Base-by-base conservation (phyloP, 148 eudicot species). In the Amaranthus palmeri region DNA sequence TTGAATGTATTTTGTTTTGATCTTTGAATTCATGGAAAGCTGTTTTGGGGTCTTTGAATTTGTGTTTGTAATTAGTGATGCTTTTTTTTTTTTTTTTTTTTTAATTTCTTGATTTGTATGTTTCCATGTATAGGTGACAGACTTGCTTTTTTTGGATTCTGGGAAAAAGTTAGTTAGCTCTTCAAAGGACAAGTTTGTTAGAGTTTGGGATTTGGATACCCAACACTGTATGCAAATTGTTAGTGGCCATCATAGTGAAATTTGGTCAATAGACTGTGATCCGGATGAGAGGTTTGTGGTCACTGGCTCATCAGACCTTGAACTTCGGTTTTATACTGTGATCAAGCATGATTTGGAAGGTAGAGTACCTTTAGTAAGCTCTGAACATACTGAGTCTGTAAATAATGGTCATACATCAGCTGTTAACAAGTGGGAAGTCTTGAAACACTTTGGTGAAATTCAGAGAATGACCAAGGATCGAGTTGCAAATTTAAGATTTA, bases 121-220 rank as follows among this genome's bases (percentile, higher is more conserved):
- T 65, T 74, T 13, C 55, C 6, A 56, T 49, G 66, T 79, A 72
- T 72, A 95, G 99, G 93, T 95, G 60, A 95, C 98, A 11, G 97
- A 92, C 60, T 82, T 95, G 77, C 89, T 85, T 15, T 95, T 95
- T 79, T 79, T 95, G 80, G 96, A 89, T 80, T 83, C 87, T 52
- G 86, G 89, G 58, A 89, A 88, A 76, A 95, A 86, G 75, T 79
- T 95, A 77, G 90, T 91, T 68, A 95, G 93, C 78, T 89, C 97
- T n/a, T 95, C 99, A 9, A 95, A 95, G 77, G 99, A 95, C 87
- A 95, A 91, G 72, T 91, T 88, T 68, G 75, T 95, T 72, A 91
- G 97, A 81, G 92, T 95, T 66, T 91, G 99, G 99, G 99, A 95
- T 83, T 88, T 88, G 71, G 99, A 95, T 74, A 89, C 96, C 17